phyloP scores from a whole-genome alignment of 805 yeast species.

The Metschnikowia santaceciliae region DNA sequence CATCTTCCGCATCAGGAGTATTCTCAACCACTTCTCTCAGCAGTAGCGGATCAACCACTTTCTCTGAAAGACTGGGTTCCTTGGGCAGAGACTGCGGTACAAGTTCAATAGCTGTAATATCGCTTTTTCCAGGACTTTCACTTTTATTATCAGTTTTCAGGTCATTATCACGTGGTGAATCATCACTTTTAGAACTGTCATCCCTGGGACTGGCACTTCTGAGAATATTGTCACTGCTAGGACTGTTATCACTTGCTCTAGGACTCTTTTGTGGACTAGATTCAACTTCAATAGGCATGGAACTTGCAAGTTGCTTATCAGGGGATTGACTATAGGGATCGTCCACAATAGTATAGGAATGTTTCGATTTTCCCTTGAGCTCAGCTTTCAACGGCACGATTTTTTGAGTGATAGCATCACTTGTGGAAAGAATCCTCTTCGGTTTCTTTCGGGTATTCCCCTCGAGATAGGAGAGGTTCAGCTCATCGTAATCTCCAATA shows the following conservation, averaged over 20 bases:
- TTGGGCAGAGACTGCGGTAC: conserved; percentile 5
- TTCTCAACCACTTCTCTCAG: neutral
- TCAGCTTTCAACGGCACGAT: neutral
- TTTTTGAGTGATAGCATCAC: neutral
- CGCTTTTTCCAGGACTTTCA: neutral
- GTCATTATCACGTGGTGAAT: too few relatives aligned
- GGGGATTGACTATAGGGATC: neutral
- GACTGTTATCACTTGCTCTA: neutral
- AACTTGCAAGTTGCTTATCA: neutral
- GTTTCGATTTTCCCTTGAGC: neutral
- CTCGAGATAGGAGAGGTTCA: conserved; percentile 27
- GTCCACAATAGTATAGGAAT: neutral
- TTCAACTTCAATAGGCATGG: neutral
- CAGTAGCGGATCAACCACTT: neutral
- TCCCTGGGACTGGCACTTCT: too few relatives aligned
- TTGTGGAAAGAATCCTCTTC: neutral
- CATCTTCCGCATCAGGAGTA: neutral
- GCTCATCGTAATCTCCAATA: conserved; percentile 35
- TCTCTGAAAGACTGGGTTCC: neutral
- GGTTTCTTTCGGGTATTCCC: conserved; percentile 1
- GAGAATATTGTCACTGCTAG: too few relatives aligned
- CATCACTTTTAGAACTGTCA: too few relatives aligned
- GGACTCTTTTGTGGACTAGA: neutral
- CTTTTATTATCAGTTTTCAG: too few relatives aligned
- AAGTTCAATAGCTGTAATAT: neutral